A percentile compares a stretch with the other conserved stretches of the same genome.
These are phyloP conservation scores for Alternaria triticina DNA, from an alignment of 2,329 filamentous ascomycete genomes.

Conservation along the genomic window DNA sequence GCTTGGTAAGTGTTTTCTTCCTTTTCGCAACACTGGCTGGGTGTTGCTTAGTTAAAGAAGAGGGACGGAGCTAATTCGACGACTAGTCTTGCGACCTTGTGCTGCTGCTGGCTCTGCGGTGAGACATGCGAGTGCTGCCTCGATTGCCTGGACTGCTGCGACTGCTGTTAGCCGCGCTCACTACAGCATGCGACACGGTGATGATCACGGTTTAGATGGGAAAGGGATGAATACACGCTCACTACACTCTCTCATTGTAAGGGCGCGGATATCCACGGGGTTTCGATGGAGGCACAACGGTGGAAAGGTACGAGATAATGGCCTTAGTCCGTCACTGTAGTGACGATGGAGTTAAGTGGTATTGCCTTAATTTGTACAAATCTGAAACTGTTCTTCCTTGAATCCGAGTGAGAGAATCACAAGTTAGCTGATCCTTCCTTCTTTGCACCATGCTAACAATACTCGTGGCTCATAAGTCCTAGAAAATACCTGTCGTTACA, in stretches of 20 bases:
- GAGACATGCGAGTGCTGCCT: slow-evolving; percentile 47
- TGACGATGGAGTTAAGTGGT: neutral
- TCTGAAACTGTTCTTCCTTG: neutral
- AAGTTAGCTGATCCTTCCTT: slow-evolving; percentile 8
- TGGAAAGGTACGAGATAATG: neutral
- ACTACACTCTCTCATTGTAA: neutral
- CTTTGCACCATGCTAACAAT: slow-evolving; percentile 17
- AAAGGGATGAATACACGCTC: neutral
- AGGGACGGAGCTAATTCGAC: neutral
- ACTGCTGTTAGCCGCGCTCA: slow-evolving; percentile 22
- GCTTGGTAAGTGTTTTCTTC: slow-evolving; percentile 33
- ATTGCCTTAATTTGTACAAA: neutral
- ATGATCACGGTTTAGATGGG: neutral
- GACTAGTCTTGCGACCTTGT: slow-evolving; percentile 42
- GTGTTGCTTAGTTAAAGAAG: neutral
- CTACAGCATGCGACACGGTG: neutral
- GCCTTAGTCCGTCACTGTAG: neutral
- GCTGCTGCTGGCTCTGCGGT: slow-evolving; percentile 46
- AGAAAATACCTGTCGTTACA: slow-evolving; percentile 1
- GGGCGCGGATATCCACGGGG: neutral
- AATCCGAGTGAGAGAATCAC: slow-evolving; percentile 10
- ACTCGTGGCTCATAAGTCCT: neutral
- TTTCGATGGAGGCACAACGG: neutral
- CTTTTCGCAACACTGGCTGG: neutral
- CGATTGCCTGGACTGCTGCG: slow-evolving; percentile 39